Evolutionary conservation across 2,329 filamentous ascomycete species (phyloP).

Genomic region (Akanthomyces uredinophilus): DNA sequence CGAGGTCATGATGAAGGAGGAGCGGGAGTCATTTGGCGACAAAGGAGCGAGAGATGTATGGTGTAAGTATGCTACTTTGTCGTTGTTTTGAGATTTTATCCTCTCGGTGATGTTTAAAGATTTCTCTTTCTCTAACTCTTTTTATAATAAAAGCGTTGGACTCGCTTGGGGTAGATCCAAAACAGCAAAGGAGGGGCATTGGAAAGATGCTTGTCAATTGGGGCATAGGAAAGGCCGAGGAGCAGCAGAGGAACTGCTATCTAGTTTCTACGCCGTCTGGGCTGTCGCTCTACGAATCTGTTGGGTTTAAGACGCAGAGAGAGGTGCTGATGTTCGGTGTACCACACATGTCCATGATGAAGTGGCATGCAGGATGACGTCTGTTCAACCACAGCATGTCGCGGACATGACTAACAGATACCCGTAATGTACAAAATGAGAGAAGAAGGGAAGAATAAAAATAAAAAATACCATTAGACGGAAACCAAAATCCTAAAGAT

Average conservation of each 20-base stretch:
- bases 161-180: slow-evolving; percentile 18
- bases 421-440: background rate
- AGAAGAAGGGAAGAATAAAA: background rate
- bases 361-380: slow-evolving; percentile 2
- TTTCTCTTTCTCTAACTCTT: background rate
- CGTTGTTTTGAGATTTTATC: background rate
- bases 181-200: slow-evolving; percentile 16
- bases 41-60: slow-evolving; percentile 16
- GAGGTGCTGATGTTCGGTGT: slow-evolving; percentile 16
- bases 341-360: slow-evolving; percentile 16
- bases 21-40: slow-evolving; percentile 15
- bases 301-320: slow-evolving; percentile 13
- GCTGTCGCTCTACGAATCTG: slow-evolving; percentile 10
- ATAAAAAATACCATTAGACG: background rate
- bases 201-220: slow-evolving; percentile 18
- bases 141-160: slow-evolving; percentile 17
- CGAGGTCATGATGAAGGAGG: slow-evolving; percentile 11
- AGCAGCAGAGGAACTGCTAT: slow-evolving; percentile 15
- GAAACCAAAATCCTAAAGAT: background rate
- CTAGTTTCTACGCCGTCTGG: slow-evolving; percentile 17
- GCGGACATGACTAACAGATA: no score
- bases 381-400: accelerated
- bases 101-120: background rate
- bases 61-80: slow-evolving; percentile 11
- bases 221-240: slow-evolving; percentile 16